phyloP scores from a whole-genome alignment of 2,329 filamentous ascomycete species.

The Fusarium guadeloupense region DNA sequence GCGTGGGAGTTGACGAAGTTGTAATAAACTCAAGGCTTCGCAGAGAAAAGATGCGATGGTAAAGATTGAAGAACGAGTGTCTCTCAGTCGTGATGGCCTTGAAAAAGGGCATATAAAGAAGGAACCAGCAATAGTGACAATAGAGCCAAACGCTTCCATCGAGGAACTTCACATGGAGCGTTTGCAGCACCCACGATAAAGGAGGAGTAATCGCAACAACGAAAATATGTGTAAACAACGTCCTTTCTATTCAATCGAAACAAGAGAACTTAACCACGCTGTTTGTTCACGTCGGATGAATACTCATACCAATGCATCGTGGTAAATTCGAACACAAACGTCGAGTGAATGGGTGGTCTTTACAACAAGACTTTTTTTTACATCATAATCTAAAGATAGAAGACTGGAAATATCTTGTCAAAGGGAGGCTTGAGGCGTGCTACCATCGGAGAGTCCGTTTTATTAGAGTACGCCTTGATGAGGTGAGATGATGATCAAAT shows the following conservation, averaged over 20 bases:
- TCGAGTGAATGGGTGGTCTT: not conserved
- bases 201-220: not conserved
- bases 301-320: not conserved
- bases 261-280: not conserved
- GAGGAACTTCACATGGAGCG: not conserved
- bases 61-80: not conserved
- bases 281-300: constrained; percentile 2
- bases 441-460: not conserved
- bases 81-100: not conserved
- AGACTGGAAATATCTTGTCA: not conserved
- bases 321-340: not conserved
- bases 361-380: not conserved
- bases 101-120: constrained; percentile 1
- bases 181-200: not conserved
- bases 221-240: not conserved
- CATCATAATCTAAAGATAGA: not conserved
- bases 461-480: not conserved
- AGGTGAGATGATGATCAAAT: not conserved
- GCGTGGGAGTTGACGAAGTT: not conserved
- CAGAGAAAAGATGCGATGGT: not conserved
- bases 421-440: not conserved
- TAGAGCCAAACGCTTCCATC: constrained; percentile 6
- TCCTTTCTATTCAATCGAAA: not conserved
- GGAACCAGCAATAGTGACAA: constrained; percentile 1
- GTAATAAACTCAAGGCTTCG: too few species aligned